Evolutionary conservation across 1,284 basidiomycete species (phyloP), one percentile per base, ranked within the genome.

Genomic region (Inonotus obliquus): DNA sequence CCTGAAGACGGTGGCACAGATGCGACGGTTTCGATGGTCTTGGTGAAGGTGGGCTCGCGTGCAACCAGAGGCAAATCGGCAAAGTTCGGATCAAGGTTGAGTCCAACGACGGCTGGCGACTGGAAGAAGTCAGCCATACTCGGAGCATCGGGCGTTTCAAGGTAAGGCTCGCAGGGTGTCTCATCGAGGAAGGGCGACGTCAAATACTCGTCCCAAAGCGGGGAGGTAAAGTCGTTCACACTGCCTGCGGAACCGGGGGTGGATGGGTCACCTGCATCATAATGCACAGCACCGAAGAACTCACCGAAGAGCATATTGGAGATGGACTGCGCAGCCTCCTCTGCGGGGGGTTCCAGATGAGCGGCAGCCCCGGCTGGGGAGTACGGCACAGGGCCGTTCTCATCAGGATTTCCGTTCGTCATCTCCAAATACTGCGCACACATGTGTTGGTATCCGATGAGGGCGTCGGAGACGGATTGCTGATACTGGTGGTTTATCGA

Each of bases 121-220:
- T 73, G 72, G 63, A 73, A 68, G 48, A 82, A 74, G 35, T 80
- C 80, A 52, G 14, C 69, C 54, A 69, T 61, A 49, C 70, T 75
- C 21, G 75, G 74, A 4, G 67, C 72, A 9, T 70, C 74, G 1
- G 86, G 87, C 0, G 87, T 87, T 4, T 74, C 79, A 63, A 88
- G 79, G 69, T 83, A 78, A 38, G 86, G 82, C 11, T 79, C 77
- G 60, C 76, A 75, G 2, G 85, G 84, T n/a, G 80, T 80, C 51
- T 81, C 79, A 10, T 60, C 59, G 19, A 60, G 35, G 56, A 81
- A 70, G 1, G 80, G 80, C 32, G 79, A 81, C 7, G 80, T 81
- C 10, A 81, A 68, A 65, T 70, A 81, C 60, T 75, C 74, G 65
- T 61, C 67, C 37, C 71, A 76, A 1, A 21, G 7, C 5, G 41